A percentile compares a stretch with the other conserved stretches of the same genome.
These are phyloP conservation scores for Agrocybe praecox DNA, from an alignment of 768 basidiomycete genomes.

Conservation along the genomic window DNA sequence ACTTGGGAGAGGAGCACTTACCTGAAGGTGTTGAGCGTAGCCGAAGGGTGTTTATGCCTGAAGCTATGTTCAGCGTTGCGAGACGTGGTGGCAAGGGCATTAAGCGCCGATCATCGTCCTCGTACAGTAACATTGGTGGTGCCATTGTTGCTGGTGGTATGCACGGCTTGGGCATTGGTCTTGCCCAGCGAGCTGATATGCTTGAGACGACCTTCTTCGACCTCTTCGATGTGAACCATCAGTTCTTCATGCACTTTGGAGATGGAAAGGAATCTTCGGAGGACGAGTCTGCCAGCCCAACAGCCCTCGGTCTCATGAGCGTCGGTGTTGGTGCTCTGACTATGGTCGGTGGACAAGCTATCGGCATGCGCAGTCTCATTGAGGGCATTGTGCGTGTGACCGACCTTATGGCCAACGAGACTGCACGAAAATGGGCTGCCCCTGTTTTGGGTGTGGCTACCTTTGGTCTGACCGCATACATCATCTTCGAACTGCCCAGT, in stretches of 20 bases:
- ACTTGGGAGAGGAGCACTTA: slow-evolving; percentile 77
- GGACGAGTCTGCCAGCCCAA: slow-evolving; percentile 46
- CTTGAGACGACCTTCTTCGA: slow-evolving; percentile 82
- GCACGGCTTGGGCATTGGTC: slow-evolving; percentile 80
- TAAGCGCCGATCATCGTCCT: slow-evolving; percentile 40
- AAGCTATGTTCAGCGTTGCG: slow-evolving; percentile 88
- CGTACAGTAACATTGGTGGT: slow-evolving; percentile 35
- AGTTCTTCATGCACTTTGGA: slow-evolving; percentile 73
- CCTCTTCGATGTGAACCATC: slow-evolving; percentile 83
- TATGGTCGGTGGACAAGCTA: slow-evolving; percentile 82
- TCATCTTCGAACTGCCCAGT: slow-evolving; percentile 84
- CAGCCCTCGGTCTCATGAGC: slow-evolving; percentile 71
- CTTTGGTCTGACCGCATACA: slow-evolving; percentile 75
- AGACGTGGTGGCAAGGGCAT: slow-evolving; percentile 42
- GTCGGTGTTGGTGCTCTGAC: slow-evolving; percentile 86
- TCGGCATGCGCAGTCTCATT: slow-evolving; percentile 76
- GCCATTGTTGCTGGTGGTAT: slow-evolving; percentile 76
- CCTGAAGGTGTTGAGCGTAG: slow-evolving; percentile 81
- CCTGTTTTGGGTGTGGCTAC: slow-evolving; percentile 81
- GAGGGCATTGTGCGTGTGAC: slow-evolving; percentile 76
- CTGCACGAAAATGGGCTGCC: slow-evolving; percentile 82
- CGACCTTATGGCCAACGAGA: slow-evolving; percentile 81
- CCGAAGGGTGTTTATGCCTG: slow-evolving; percentile 89
- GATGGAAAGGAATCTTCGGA: slow-evolving; percentile 38
- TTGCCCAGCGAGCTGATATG: slow-evolving; percentile 77